These are phyloP conservation scores for Phoma sp. DNA, from an alignment of 2,329 filamentous ascomycete species.

Conservation along the genomic window DNA sequence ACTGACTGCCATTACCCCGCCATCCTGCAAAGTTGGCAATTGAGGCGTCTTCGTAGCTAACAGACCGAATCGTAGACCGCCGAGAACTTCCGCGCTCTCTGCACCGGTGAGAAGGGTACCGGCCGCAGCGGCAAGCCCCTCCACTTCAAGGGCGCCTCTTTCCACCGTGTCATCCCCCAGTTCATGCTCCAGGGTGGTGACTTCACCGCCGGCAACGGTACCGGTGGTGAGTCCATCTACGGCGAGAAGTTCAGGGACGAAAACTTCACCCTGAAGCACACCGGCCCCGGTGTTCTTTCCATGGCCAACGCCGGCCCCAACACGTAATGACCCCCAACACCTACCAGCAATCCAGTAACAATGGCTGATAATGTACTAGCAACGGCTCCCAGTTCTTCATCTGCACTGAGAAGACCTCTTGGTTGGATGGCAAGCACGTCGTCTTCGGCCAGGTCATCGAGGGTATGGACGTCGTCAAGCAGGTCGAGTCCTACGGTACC, in stretches of 20 bases:
- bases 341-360: too few relatives aligned
- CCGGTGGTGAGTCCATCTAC: constrained; percentile 95
- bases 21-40: constrained; percentile 20
- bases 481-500: constrained; percentile 33
- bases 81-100: constrained; percentile 92
- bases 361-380: constrained; percentile 60
- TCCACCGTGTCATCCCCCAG: constrained; percentile 96
- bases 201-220: constrained; percentile 82
- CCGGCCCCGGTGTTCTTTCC: constrained; percentile 88
- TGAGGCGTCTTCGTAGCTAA: constrained; percentile 15
- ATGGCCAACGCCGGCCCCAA: constrained; percentile 94
- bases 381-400: constrained; percentile 99
- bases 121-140: constrained; percentile 84
- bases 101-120: constrained; percentile 89
- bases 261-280: constrained; percentile 90
- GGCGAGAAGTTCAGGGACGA: constrained; percentile 96
- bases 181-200: constrained; percentile 99
- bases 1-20: constrained; percentile 23
- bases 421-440: constrained; percentile 80
- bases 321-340: constrained; percentile 1
- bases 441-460: constrained; percentile 75
- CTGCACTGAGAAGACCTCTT: constrained; percentile 87
- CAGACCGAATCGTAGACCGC: constrained; percentile 65
- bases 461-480: constrained; percentile 33
- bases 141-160: constrained; percentile 87